Conservation (phyloP, 2,329 filamentous ascomycete species). For the Ramichloridium luteum region DNA sequence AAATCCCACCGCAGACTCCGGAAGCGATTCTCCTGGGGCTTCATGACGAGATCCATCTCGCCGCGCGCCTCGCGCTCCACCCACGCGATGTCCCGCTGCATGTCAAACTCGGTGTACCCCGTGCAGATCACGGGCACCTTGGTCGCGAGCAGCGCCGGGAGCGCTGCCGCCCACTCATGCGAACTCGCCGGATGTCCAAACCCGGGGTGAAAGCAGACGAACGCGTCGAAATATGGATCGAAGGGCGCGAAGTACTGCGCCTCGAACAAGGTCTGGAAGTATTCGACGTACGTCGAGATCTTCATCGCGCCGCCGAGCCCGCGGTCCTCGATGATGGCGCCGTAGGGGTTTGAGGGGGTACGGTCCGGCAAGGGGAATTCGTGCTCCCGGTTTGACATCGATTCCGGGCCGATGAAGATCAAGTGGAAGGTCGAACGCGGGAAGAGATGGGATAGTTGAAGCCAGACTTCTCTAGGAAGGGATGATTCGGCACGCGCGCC, state of each 20-base stretch:
- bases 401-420: conserved; percentile 90
- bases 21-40: conserved; percentile 90
- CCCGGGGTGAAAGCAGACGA: conserved; percentile 93
- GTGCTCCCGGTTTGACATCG: conserved; percentile 83
- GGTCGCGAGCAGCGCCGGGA: conserved; percentile 83
- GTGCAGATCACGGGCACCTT: conserved; percentile 91
- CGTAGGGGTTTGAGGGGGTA: conserved; percentile 78
- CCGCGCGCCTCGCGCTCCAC: conserved; percentile 73
- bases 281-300: conserved; percentile 94
- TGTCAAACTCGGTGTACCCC: conserved; percentile 90
- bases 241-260: conserved; percentile 85
- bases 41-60: conserved; percentile 82
- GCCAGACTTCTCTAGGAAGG: conserved; percentile 83
- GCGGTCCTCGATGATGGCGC: conserved; percentile 84
- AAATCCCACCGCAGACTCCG: conserved; percentile 92
- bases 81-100: conserved; percentile 86
- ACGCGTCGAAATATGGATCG: conserved; percentile 96
- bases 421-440: conserved; percentile 82
- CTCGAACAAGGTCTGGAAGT: conserved; percentile 92
- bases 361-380: conserved; percentile 85
- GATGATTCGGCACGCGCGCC: conserved; percentile 96
- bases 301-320: conserved; percentile 83
- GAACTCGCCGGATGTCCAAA: conserved; percentile 86
- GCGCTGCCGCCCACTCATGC: conserved; percentile 85
- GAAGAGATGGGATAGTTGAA: conserved; percentile 88